Percentiles rank a stretch among this genome's conserved stretches.
Evolutionary conservation across 2,329 filamentous ascomycete genomes (phyloP).

Genomic region (Xylaria sp.): DNA sequence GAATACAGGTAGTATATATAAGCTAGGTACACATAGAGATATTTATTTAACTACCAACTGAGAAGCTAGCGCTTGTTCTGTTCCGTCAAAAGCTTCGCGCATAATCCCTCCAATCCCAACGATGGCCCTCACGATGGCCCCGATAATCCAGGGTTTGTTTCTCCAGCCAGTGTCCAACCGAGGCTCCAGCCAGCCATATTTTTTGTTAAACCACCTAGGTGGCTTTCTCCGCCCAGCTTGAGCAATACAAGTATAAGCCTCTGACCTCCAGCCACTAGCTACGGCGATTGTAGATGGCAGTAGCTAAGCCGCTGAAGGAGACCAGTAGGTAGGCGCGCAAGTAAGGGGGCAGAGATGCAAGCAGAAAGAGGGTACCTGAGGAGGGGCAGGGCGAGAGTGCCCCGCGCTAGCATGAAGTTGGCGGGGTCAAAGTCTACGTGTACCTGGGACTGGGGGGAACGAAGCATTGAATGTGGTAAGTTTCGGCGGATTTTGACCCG

Average conservation of each 20-base stretch:
- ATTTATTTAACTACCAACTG: no score
- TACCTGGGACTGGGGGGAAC: neutral
- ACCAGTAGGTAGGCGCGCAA: neutral
- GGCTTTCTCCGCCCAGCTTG: slow-evolving; percentile 4
- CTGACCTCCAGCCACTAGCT: neutral
- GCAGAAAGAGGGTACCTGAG: neutral
- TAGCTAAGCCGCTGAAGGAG: slow-evolving; percentile 5
- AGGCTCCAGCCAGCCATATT: neutral
- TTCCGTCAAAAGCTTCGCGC: neutral
- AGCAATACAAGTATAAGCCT: neutral
- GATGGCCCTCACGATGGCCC: neutral
- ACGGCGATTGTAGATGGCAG: neutral
- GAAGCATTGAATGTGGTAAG: slow-evolving; percentile 3
- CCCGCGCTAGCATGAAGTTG: slow-evolving; percentile 29
- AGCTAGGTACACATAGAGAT: neutral
- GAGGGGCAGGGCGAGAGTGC: slow-evolving; percentile 21
- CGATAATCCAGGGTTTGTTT: neutral
- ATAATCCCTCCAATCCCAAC: slow-evolving; percentile 30
- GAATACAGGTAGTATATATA: neutral
- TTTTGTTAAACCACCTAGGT: neutral
- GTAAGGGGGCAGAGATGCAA: neutral
- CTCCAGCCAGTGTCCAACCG: neutral
- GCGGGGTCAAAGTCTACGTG: slow-evolving; percentile 10
- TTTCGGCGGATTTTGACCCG: slow-evolving; percentile 39
- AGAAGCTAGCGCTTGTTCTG: neutral